Evolutionary conservation across 225 moss, liverwort and hornwort genomes (phyloP), one percentile per base, ranked within the genome.

Genomic region (Lunularia cruciata): DNA sequence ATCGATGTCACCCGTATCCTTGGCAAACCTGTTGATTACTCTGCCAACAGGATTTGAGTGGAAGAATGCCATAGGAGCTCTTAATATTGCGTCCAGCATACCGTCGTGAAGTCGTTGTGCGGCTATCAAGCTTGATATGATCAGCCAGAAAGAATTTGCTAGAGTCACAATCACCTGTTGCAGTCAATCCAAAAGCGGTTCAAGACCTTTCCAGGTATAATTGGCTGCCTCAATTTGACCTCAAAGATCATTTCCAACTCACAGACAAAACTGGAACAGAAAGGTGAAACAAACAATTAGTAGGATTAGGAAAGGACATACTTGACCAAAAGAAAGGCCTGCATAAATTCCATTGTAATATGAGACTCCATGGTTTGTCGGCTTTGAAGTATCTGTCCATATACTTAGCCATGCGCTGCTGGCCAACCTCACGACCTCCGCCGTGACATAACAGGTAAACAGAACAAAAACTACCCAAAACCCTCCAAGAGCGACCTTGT

Each of bases 51-150:
- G 95, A 80, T 95, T 95, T 65, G 90, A 64, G 68, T 95, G 92
- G 76, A 92, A 95, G 80, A 95, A 95, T 43, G 95, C 76, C 95
- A 95, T 95, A 2, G 92, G 92, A 14, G 95, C 92, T 48, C 95
- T 75, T 23, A 95, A 79, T 59, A 95, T 88, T 56, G 92, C 69
- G n/a, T 72, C 81, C 49, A 95, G 78, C 95, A 95, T 92, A 64
- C 76, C 73, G 47, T 92, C 79, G 76, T 95, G 95, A 47, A 92
- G 78, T 23, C 11, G 43, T 39, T 73, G 79, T 30, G 95, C 88
- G 33, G 95, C 95, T 47, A 15, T 23, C 46, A 95, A 84, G 72
- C 92, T 95, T 56, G 89, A 85, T 11, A 84, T 37, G 37, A 95
- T 88, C 49, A 95, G 60, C 92, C 92, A 86, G 62, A 95, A 88